Evolutionary conservation across 1,284 basidiomycete genomes (phyloP).

Genomic region (Clitocybe nebularis): DNA sequence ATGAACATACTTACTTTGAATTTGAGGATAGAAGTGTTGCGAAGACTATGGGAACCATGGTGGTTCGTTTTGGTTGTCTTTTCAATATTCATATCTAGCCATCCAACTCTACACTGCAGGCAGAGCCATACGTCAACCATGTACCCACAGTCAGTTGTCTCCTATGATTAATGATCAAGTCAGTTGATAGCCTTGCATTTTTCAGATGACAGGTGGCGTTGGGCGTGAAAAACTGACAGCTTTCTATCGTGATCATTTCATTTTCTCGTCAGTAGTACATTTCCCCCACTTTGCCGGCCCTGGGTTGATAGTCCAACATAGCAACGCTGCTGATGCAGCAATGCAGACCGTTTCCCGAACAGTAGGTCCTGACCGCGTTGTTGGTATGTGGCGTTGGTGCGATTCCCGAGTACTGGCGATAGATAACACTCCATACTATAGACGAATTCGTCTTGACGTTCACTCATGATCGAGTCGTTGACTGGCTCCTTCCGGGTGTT

Average conservation of each 20-base stretch:
- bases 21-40: slow-evolving; percentile 47
- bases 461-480: slow-evolving; percentile 42
- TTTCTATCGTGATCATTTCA: slow-evolving; percentile 52
- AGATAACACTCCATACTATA: slow-evolving; percentile 16
- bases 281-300: neutral
- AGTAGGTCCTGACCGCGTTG: slow-evolving; percentile 46
- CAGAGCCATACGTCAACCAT: slow-evolving; percentile 47
- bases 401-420: too few relatives aligned
- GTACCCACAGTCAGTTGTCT: slow-evolving; percentile 35
- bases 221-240: slow-evolving; percentile 44
- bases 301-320: slow-evolving; percentile 13
- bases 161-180: too few relatives aligned
- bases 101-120: slow-evolving; percentile 22
- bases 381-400: slow-evolving; percentile 36
- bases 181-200: neutral
- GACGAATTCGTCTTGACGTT: slow-evolving; percentile 46
- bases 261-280: slow-evolving; percentile 34
- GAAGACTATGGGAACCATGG: slow-evolving; percentile 53
- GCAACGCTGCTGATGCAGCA: slow-evolving; percentile 42
- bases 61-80: slow-evolving; percentile 29
- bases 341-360: slow-evolving; percentile 46
- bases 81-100: too few relatives aligned
- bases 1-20: slow-evolving; percentile 48
- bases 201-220: slow-evolving; percentile 51
- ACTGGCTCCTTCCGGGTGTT: slow-evolving; percentile 48